Evolutionary conservation across 1,139 yeast species (phyloP), one percentile per base, ranked within the genome.

Genomic region (Taiozyma sp.): DNA sequence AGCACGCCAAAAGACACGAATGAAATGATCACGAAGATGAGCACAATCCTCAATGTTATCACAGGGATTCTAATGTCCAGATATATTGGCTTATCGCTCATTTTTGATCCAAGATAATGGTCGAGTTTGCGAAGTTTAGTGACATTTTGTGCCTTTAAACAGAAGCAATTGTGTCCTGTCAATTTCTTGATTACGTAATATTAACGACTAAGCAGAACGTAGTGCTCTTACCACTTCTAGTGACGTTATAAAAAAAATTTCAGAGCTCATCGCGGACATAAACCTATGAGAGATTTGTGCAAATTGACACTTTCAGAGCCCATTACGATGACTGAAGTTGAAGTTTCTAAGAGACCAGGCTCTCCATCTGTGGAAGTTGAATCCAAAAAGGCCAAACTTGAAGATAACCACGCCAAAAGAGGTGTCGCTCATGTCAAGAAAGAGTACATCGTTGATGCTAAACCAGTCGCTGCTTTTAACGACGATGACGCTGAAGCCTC

Each of bases 361-460:
- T 52, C 60, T 7, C 56, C 61, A 3, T 47, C 9, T 13, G 47
- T 22, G 9, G 50, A 45, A 10, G 13, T 47, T 3, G 55, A 51
- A 13, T 16, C 46, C 22, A 56, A 58, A 47, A 58, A 54, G 48
- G 35, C 51, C 32, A 58, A 53, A 42, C 34, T 44, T 0, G 58
- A 53, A 7, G 52, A 47, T 13, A 39, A 6, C 16, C 28, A 13
- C n/a, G 43, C 34, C 43, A 42, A 46, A 30, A 56, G 51, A 47
- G 91, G 93, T 26, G 69, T 81, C 48, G 91, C 91, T 0, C 78
- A 82, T 3, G 76, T 85, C 56, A 85, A 85, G 67, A 70, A 82
- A 3, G 87, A 85, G 59, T 85, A 63, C 59, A 65, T 82, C n/a
- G 68, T 80, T 9, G 63, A 61, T 32, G 47, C 59, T 30, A 51